Conservation (phyloP, 2,329 filamentous ascomycete species). For the Colletotrichum melonis region DNA sequence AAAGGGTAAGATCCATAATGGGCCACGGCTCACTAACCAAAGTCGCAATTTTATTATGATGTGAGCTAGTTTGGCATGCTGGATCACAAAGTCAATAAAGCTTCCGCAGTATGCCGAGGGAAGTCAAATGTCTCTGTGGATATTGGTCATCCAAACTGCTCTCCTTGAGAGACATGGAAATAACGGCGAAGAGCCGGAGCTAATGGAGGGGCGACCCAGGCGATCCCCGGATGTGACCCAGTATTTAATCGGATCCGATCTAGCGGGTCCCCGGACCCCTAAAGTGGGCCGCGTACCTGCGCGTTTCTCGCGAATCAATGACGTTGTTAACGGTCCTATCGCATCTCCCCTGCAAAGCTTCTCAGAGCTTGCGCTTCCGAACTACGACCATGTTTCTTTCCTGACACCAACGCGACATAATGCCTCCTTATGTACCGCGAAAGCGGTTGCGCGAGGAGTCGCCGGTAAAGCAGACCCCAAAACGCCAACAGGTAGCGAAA, state of each 20-base stretch:
- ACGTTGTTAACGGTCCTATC: constrained; percentile 36
- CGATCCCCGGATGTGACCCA: constrained; percentile 8
- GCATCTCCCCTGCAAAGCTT: constrained; percentile 27
- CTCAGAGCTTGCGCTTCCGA: constrained; percentile 1
- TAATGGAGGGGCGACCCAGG: constrained; percentile 15
- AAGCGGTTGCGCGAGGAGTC: constrained; percentile 67
- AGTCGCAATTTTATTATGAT: background rate
- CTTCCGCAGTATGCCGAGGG: background rate
- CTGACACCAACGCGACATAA: constrained; percentile 46
- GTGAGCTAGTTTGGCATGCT: background rate
- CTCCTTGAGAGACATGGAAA: constrained; percentile 2
- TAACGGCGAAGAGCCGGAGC: constrained; percentile 2
- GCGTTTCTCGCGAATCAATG: constrained; percentile 44
- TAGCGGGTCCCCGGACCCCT: constrained; percentile 14
- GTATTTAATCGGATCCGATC: constrained; percentile 25
- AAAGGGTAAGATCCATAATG: constrained; percentile 6
- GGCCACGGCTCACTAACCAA: background rate
- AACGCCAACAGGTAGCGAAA: constrained; percentile 34
- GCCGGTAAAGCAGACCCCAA: constrained; percentile 39
- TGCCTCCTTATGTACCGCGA: constrained; percentile 76
- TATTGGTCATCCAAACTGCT: background rate
- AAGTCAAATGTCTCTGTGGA: background rate
- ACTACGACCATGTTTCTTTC: background rate
- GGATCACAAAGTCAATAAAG: background rate
- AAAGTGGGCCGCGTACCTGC: constrained; percentile 43